Base-by-base conservation (phyloP, 1,284 basidiomycete genomes). In the Nidula niveotomentosa region DNA sequence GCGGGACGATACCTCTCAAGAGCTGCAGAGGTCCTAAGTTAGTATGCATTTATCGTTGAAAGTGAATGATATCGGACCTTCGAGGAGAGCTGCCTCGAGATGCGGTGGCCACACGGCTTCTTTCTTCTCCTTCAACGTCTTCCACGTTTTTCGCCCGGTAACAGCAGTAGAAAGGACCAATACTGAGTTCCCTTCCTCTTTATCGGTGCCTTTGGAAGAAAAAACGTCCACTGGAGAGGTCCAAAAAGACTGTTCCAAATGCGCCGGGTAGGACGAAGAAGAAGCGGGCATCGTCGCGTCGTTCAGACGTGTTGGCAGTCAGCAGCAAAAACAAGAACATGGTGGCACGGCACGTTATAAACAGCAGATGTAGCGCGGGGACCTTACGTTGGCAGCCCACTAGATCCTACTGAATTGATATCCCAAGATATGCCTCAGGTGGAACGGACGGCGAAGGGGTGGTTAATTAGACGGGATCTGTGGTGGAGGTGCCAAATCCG, bases 51-150 rank as follows among this genome's bases (percentile, higher is more conserved):
- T 36, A 37, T 41, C 17, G 9, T 8, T 15, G 23, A 23, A 39
- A 35, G 37, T 47, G 5, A 30, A 36, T 36, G 18, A 36, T 52
- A n/a, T 47, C 39, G 48, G 17, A 83, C 83, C 83, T 73, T 81
- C 76, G 52, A 84, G 72, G 33, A 85, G 75, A 45, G 79, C 80
- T 18, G 73, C 75, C 65, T 84, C 82, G 51, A 83, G 72, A 45
- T 73, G 66, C 1, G 80, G 76, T 5, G 83, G 78, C 83, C 83
- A 84, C 30, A 85, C 78, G 33, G 76, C 75, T 63, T 83, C 81
- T 54, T 74, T 78, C 56, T 69, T 67, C 59, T 76, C 76, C 62
- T 79, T 81, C 65, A 79, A 72, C 30, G 76, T 80, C 66, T 83
- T 84, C 76, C 78, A 83, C 53, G 76, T 79, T 63, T 79, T 83